These are phyloP conservation scores for Retiboletus flavoniger DNA, from an alignment of 1,284 basidiomycete genomes.

Conservation along the genomic window DNA sequence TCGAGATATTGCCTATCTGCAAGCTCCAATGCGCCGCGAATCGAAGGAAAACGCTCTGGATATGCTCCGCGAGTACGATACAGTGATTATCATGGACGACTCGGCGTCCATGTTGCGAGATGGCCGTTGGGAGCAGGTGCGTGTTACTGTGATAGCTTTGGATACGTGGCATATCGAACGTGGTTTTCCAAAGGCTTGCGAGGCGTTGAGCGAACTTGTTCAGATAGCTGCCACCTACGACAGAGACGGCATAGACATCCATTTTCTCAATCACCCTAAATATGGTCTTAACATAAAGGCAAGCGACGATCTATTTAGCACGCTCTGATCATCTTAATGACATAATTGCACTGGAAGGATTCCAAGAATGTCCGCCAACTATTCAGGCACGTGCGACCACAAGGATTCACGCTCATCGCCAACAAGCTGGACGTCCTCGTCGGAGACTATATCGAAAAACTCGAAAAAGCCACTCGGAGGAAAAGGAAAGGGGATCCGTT, in stretches of 20 bases:
- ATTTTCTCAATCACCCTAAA: conserved; percentile 43
- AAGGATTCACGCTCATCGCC: conserved; percentile 50
- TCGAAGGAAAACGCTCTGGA: conserved; percentile 44
- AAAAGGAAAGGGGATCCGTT: conserved; percentile 31
- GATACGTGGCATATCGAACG: conserved; percentile 1
- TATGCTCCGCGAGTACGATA: conserved; percentile 47
- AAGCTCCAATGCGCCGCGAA: conserved; percentile 27
- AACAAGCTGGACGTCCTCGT: conserved; percentile 48
- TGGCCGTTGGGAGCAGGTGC: conserved; percentile 47
- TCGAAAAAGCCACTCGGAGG: conserved; percentile 40
- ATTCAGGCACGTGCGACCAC: conserved; percentile 45
- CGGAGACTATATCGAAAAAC: conserved; percentile 42
- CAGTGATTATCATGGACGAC: conserved; percentile 57
- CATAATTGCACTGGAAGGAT: conserved; percentile 22
- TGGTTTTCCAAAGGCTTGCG: conserved; percentile 21
- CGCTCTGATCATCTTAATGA: background rate
- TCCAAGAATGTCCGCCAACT: conserved; percentile 36
- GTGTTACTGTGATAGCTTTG: background rate
- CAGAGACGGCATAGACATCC: conserved; percentile 46
- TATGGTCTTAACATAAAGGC: conserved; percentile 21
- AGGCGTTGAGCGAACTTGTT: conserved; percentile 42
- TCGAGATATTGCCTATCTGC: conserved; percentile 25
- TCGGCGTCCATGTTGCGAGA: conserved; percentile 53
- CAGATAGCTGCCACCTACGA: conserved; percentile 42
- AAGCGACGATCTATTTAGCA: background rate